Conservation (phyloP, 148 eudicot species). For the Polygonum aviculare region DNA sequence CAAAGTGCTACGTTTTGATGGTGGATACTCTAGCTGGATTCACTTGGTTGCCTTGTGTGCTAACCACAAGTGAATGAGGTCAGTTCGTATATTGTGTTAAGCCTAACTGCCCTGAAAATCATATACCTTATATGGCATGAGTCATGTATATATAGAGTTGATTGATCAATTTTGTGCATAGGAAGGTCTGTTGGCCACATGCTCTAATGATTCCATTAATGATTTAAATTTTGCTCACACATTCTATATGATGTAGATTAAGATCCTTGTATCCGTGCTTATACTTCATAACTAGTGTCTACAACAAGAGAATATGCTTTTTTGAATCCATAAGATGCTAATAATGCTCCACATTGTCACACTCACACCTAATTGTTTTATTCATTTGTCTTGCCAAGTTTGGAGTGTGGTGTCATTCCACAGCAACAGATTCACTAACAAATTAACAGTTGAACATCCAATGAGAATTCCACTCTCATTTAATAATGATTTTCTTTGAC, state of each 20-base stretch:
- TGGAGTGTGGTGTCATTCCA: constrained; percentile 2
- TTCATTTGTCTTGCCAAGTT: background rate
- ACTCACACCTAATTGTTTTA: background rate
- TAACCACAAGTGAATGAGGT: background rate
- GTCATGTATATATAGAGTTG: background rate
- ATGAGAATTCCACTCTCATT: background rate
- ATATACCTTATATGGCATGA: background rate
- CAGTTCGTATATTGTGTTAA: background rate
- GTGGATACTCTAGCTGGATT: background rate
- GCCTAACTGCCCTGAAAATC: background rate
- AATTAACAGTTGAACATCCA: background rate
- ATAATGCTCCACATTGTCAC: background rate
- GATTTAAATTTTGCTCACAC: background rate
- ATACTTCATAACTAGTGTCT: background rate
- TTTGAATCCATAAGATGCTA: background rate
- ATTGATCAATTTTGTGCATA: background rate
- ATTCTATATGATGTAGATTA: background rate
- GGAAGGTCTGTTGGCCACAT: background rate
- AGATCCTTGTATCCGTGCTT: background rate
- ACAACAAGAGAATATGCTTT: background rate
- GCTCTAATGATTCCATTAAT: background rate
- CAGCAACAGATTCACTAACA: background rate
- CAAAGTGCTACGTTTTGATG: background rate
- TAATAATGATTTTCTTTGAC: background rate
- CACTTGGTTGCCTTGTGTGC: background rate